Base-by-base conservation (phyloP, 345 rosid species). In the Aethionema arabicum region DNA sequence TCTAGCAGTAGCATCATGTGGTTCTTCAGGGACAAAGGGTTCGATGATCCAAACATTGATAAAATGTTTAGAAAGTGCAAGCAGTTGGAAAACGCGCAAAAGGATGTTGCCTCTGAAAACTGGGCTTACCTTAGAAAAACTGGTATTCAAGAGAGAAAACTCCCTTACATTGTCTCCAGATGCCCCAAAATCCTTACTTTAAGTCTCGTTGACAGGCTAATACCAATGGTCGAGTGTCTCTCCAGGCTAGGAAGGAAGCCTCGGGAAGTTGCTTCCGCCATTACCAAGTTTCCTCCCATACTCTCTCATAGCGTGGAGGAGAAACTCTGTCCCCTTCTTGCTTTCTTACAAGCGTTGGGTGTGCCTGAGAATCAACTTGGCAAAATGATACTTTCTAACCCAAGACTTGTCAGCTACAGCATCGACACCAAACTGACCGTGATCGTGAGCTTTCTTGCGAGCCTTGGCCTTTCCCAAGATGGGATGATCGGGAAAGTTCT, bases 261-360 rank as follows among this genome's bases (percentile, higher is more conserved):
- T 5, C 44, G 5, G 6, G 84, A 85, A 68, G 91, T 87, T 60
- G 91, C 85, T 52, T 77, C 87, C 7, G 85, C 89, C 52, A 79
- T 87, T 8, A 72, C 77, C 72, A 83, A 77, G 31, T 87, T 87
- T 67, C 91, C 91, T 66, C 85, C 79, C 50, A 78, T 87, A 21
- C 82, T 87, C 53, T 77, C 95, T 60, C 88, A 87, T 54, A 83
- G 95, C 49, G 83, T 87, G 32, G 83, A 87, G 71, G 87, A 87
- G 80, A 87, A 85, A 72, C 87, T 87, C 31, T 87, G 91, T 44
- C 95, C 95, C 0, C 88, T 87, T 39, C 75, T 87, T 74, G 95
- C 91, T 13, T 87, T 87, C 80, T 85, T 85, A 56, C 91, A 87
- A 67, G 83, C 91, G 0, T 62, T 79, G 21, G 95, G 91, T 30